A percentile compares a stretch with the other conserved stretches of the same genome.
Conservation (phyloP, 75 land plant genomes). For the Pinus tabuliformis region DNA sequence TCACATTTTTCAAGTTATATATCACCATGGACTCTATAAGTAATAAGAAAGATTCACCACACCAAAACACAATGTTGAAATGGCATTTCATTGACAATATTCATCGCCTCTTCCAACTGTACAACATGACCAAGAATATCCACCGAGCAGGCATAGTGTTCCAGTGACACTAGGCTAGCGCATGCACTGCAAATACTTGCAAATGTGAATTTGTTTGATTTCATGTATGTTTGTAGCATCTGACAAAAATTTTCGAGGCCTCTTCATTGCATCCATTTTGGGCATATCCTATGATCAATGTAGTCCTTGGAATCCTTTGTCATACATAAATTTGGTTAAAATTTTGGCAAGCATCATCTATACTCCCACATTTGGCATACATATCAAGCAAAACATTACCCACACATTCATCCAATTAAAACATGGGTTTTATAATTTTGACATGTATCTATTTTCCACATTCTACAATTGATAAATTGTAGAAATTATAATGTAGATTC, state of each 20-base stretch:
- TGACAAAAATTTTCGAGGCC: conserved; percentile 13
- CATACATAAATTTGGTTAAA: conserved; percentile 27
- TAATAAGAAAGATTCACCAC: no score
- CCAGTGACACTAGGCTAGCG: not conserved
- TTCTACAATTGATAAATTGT: conserved; percentile 14
- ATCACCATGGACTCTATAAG: not conserved
- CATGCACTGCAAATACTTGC: conserved; percentile 31
- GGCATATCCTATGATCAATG: conserved; percentile 43
- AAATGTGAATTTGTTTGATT: conserved; percentile 23
- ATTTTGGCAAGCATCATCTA: conserved; percentile 31
- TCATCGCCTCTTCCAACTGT: not conserved
- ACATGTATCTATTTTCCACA: conserved; percentile 42
- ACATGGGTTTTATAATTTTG: conserved; percentile 24
- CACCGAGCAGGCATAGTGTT: conserved; percentile 20
- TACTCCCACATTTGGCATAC: conserved; percentile 63
- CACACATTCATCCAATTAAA: conserved; percentile 30
- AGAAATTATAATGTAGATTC: no score
- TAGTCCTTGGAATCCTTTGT: conserved; percentile 54
- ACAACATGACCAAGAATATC: conserved; percentile 15
- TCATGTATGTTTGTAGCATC: not conserved
- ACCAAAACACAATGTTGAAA: not conserved
- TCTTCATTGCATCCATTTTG: conserved; percentile 22
- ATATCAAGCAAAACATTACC: conserved; percentile 51
- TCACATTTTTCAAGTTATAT: not conserved
- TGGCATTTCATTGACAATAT: conserved; percentile 13